Evolutionary conservation across 2,329 filamentous ascomycete species (phyloP).

Genomic region (Domatiomyces globalis): DNA sequence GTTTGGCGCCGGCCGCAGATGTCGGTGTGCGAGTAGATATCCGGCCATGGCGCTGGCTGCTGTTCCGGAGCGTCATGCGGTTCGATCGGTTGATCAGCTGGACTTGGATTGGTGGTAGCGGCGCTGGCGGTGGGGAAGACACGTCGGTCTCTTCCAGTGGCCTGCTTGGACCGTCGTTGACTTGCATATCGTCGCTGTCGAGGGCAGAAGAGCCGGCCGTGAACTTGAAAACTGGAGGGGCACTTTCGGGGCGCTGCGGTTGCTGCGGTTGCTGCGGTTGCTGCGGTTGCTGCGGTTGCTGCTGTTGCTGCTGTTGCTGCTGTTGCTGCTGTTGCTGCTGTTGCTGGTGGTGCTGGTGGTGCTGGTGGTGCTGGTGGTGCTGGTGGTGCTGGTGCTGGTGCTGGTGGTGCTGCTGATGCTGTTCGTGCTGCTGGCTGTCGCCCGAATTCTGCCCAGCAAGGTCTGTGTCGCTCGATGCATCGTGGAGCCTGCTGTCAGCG

Average conservation of each 20-base stretch:
- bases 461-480: conserved; percentile 13
- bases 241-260: neutral
- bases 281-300: conserved; percentile 18
- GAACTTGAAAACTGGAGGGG: conserved; percentile 13
- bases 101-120: conserved; percentile 27
- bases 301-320: conserved; percentile 20
- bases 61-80: conserved; percentile 27
- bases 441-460: conserved; percentile 8
- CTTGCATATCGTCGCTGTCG: conserved; percentile 27
- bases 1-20: conserved; percentile 31
- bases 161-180: conserved; percentile 23
- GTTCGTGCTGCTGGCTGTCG: conserved; percentile 23
- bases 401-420: conserved; percentile 2
- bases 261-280: conserved; percentile 16
- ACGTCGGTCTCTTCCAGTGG: conserved; percentile 14
- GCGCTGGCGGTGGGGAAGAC: conserved; percentile 14
- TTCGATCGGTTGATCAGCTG: conserved; percentile 30
- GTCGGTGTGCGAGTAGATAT: conserved; percentile 27
- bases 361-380: conserved; percentile 20
- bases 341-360: conserved; percentile 20
- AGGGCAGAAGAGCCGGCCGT: conserved; percentile 3
- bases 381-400: neutral
- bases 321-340: conserved; percentile 22
- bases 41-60: conserved; percentile 26
- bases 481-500: conserved; percentile 14